Conservation (phyloP, 805 yeast species). For the Metschnikowia amazonensis region DNA sequence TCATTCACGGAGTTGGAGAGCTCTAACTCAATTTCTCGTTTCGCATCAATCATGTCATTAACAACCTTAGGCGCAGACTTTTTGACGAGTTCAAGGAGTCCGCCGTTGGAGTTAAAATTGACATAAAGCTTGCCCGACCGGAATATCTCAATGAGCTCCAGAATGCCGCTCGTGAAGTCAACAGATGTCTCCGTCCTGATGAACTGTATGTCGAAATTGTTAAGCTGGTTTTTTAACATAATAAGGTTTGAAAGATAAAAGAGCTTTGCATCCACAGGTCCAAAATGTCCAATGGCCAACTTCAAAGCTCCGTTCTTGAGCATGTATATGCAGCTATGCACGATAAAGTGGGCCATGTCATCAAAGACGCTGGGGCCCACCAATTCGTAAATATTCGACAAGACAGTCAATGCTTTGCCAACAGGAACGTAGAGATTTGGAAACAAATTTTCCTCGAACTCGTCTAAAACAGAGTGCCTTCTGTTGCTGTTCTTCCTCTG, state of each 20-base stretch:
- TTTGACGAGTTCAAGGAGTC: constrained; percentile 49
- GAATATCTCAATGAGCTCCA: constrained; percentile 39
- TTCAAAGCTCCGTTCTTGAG: constrained; percentile 50
- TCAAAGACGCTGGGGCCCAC: constrained; percentile 77
- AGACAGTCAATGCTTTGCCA: constrained; percentile 59
- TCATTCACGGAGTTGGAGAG: constrained; percentile 66
- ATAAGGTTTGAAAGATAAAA: constrained; percentile 71
- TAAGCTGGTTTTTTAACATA: constrained; percentile 63
- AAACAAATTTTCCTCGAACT: constrained; percentile 35
- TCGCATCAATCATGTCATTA: constrained; percentile 76
- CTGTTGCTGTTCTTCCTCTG: constrained; percentile 23
- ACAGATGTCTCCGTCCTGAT: constrained; percentile 67
- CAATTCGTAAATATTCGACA: constrained; percentile 76
- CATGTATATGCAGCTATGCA: constrained; percentile 70
- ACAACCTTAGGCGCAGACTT: constrained; percentile 77
- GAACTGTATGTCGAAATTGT: constrained; percentile 74
- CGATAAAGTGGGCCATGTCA: constrained; percentile 81
- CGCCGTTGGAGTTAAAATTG: constrained; percentile 28
- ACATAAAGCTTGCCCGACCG: constrained; percentile 44
- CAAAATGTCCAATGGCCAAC: constrained; percentile 43
- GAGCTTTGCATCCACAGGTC: constrained; percentile 55
- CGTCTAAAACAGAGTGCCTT: constrained; percentile 20
- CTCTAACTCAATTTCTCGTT: constrained; percentile 66
- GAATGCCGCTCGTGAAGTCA: constrained; percentile 74
- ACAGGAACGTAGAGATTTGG: constrained; percentile 67